phyloP scores from a whole-genome alignment of 805 yeast species.

The Wickerhamomyces xylosicus region DNA sequence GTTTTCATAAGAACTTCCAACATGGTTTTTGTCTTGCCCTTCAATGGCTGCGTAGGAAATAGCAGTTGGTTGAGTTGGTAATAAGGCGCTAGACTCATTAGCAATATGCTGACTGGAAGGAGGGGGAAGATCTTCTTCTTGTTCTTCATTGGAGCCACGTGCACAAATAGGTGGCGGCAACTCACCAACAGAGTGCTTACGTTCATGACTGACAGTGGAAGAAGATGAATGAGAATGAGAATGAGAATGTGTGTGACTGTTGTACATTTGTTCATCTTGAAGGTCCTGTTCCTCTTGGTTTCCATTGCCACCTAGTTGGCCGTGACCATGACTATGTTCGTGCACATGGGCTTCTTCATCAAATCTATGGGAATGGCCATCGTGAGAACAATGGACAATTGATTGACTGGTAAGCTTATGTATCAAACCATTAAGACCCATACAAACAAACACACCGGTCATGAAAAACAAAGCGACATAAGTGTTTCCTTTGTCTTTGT shows the following conservation, averaged over 20 bases:
- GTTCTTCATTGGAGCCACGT: too few relatives aligned
- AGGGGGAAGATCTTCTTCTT: not conserved
- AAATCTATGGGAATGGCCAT: constrained; percentile 8
- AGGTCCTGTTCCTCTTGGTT: too few relatives aligned
- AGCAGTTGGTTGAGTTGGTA: not conserved
- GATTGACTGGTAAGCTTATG: constrained; percentile 74
- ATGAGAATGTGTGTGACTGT: constrained; percentile 5
- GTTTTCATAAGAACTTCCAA: too few relatives aligned
- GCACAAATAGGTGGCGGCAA: too few relatives aligned
- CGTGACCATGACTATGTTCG: constrained; percentile 10
- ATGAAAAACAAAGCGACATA: constrained; percentile 36
- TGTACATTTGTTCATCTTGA: too few relatives aligned
- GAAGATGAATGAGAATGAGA: constrained; percentile 6
- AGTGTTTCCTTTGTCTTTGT: constrained; percentile 22
- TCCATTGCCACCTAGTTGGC: constrained; percentile 2
- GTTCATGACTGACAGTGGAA: constrained; percentile 1
- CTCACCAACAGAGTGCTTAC: too few relatives aligned
- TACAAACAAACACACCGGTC: constrained; percentile 53
- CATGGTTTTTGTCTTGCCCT: too few relatives aligned
- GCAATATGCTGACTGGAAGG: not conserved
- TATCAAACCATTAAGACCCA: constrained; percentile 49
- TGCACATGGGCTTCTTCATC: constrained; percentile 1
- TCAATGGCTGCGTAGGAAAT: too few relatives aligned
- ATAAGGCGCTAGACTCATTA: constrained; percentile 1
- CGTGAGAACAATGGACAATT: constrained; percentile 77